Base-by-base conservation (phyloP, 345 rosid genomes). In the Aurinia saxatilis region DNA sequence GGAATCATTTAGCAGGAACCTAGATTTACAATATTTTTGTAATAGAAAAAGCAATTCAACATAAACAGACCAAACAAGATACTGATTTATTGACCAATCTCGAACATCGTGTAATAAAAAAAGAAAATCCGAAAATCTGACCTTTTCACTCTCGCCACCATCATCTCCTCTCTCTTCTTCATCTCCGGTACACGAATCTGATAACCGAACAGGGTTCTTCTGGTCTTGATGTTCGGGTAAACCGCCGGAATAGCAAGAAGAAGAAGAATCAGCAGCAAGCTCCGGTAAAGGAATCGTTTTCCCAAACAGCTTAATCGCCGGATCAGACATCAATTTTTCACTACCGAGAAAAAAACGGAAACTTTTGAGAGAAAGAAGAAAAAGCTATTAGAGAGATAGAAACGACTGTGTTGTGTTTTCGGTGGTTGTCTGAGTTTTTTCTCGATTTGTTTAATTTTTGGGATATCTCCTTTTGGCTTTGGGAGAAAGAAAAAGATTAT, bases 261-360 rank as follows among this genome's bases (percentile, higher is more conserved):
- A 52, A 36, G 57, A 66, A 14, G 23, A 81, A 37, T 31, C 59
- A 18, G 2, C 66, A 51, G 67, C 76, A 37, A 74, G 67, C 68
- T 82, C 95, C 34, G 81, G 82, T 68, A 88, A 70, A 61, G 87
- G 84, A 75, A 91, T 91, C 75, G 85, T 88, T 78, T 79, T 80
- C 39, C 98, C 98, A 52, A 91, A 91, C 8, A 91, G 82, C 80
- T 91, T 91, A 77, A 91, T 84, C 65, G 90, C 84, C 83, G 88
- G 87, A 83, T 91, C 95, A 79, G 83, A 68, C 98, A 91, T 91
- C 15, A 12, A 18, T 14, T 79, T 57, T 42, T 49, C 38, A 40
- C 67, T 16, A 8, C 42, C 38, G 57, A 65, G 58, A 64, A 60
- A 49, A 71, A 73, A 73, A 50, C 67, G 45, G 53, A 68, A 62